Conservation (phyloP, 306 rosid genomes). For the Casuarina glauca region DNA sequence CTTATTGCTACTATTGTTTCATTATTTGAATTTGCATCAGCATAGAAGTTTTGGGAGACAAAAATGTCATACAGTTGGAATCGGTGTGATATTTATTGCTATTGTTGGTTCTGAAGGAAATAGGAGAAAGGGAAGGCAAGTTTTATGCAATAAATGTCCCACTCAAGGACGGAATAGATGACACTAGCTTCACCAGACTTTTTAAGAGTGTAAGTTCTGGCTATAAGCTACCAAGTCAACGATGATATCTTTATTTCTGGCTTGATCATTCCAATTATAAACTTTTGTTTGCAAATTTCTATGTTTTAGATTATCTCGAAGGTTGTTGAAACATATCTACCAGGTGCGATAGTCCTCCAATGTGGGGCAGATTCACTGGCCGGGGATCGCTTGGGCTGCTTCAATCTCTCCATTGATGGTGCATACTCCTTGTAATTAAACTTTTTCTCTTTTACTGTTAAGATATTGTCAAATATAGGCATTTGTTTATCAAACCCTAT, state of each 20-base stretch:
- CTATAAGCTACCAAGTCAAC: constrained; percentile 17
- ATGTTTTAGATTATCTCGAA: constrained; percentile 78
- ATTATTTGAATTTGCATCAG: not conserved
- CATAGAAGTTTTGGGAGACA: not conserved
- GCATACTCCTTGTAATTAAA: constrained; percentile 52
- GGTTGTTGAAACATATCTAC: constrained; percentile 94
- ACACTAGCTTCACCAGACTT: constrained; percentile 90
- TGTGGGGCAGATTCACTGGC: constrained; percentile 99
- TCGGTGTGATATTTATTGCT: constrained; percentile 40
- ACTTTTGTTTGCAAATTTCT: constrained; percentile 20
- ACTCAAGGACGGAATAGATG: constrained; percentile 97
- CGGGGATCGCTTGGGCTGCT: constrained; percentile 99
- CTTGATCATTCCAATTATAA: constrained; percentile 22
- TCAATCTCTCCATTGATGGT: constrained; percentile 99
- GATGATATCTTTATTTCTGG: constrained; percentile 21
- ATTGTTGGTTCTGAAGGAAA: constrained; percentile 73
- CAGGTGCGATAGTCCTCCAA: constrained; percentile 95
- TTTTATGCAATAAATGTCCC: constrained; percentile 98
- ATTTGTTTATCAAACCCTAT: not conserved
- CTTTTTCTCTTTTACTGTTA: constrained; percentile 25
- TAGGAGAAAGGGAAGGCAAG: constrained; percentile 98
- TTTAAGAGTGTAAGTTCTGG: constrained; percentile 79
- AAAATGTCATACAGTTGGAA: constrained; percentile 8
- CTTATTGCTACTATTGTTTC: not conserved
- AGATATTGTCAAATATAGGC: not conserved